Evolutionary conservation across 2,329 filamentous ascomycete genomes (phyloP).

Genomic region (Penicillium sp.): DNA sequence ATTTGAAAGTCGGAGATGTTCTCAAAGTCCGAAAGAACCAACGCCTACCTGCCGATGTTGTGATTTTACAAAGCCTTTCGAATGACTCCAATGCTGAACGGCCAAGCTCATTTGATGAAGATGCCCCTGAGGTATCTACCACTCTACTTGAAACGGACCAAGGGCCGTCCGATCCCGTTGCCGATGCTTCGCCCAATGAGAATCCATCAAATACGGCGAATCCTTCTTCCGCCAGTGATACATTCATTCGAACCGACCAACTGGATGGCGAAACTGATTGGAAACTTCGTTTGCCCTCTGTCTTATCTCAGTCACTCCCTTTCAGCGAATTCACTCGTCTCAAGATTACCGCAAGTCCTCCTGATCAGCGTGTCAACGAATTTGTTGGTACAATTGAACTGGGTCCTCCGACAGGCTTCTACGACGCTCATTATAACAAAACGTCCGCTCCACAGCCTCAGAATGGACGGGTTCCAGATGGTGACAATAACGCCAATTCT

Average conservation of each 20-base stretch:
- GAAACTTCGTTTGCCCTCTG: constrained; percentile 89
- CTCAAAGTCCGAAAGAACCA: constrained; percentile 90
- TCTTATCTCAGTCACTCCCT: constrained; percentile 78
- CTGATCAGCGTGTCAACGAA: constrained; percentile 91
- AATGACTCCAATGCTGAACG: constrained; percentile 52
- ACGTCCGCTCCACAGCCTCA: constrained; percentile 19
- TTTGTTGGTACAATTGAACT: constrained; percentile 90
- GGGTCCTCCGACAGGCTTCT: constrained; percentile 56
- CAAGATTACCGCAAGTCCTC: constrained; percentile 80
- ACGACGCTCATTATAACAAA: constrained; percentile 50
- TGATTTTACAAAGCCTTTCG: constrained; percentile 82
- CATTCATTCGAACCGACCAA: constrained; percentile 96
- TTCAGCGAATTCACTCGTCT: constrained; percentile 70
- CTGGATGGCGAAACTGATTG: constrained; percentile 98
- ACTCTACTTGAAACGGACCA: constrained; percentile 32
- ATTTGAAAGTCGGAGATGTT: constrained; percentile 94
- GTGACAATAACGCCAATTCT: constrained; percentile 53
- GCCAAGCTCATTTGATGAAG: constrained; percentile 24
- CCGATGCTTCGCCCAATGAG: constrained; percentile 12
- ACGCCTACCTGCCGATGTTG: constrained; percentile 89
- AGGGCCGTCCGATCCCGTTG: constrained; percentile 19
- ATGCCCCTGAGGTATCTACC: constrained; percentile 14
- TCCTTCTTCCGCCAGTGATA: constrained; percentile 67
- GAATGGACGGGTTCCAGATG: constrained; percentile 21
- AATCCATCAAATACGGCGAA: constrained; percentile 21